Evolutionary conservation across 2,329 filamentous ascomycete genomes (phyloP), one percentile per base, ranked within the genome.

Genomic region (Peltaster fructicola): DNA sequence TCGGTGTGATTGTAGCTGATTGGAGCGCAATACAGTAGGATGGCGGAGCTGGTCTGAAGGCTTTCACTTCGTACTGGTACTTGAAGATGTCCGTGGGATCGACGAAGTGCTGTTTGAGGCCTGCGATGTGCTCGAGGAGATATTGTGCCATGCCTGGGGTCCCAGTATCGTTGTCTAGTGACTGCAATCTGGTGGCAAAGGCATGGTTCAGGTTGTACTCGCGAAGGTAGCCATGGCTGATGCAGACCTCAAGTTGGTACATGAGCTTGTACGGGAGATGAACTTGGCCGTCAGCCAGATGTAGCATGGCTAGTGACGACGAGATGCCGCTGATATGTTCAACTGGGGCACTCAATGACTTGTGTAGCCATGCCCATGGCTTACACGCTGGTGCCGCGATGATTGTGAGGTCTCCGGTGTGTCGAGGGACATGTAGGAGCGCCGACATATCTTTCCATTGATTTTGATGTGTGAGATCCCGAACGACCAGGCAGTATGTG

Each of bases 201-300:
- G 22, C 17, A 8, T 26, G 18, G 15, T 8, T 11, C n/a, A 30
- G 13, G 22, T 65, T 76, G 43, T 80, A 68, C 46, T 93, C 85
- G 26, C 73, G 74, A 8, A 98, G 53, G 13, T 70, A 59, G 1
- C 73, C 71, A 14, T 75, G 68, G 0, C 84, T 91, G n/a, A 95
- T 62, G 44, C 85, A 95, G 0, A 81, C 84, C 47, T 98, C 85
- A 0, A 98, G 64, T 45, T 92, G 82, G 43, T 95, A 98, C 9
- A 80, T 67, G 2, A 92, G 67, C 1, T 69, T 54, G 32, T 82
- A 93, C 0, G 55, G 33, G 3, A 57, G 46, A 12, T 50, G 32
- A 8, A 29, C 20, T 6, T 16, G 23, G 7, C 26, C 29, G 9
- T 32, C 33, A 6, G 28, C 17, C 15, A 33, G 33, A 15, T 40